Evolutionary conservation across 2,329 filamentous ascomycete species (phyloP), one percentile per base, ranked within the genome.

Genomic region (Aspergillus sp.): DNA sequence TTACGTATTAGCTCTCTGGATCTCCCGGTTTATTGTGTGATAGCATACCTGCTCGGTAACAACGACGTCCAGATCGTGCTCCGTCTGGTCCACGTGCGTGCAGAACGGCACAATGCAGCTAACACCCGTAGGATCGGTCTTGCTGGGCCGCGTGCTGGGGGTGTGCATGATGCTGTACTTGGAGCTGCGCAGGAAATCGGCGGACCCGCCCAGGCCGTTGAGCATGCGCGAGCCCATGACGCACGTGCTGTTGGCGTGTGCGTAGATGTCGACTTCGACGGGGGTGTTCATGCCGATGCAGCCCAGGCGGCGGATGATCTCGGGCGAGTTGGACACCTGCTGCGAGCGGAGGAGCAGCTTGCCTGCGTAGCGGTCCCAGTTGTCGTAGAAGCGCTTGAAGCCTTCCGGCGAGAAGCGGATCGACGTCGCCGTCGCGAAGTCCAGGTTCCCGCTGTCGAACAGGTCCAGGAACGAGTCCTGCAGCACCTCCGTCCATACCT

Each of bases 151-250:
- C 1, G 82, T 80, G 13, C 77, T 83, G 1, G 86, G 86, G 1
- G 86, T 93, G 69, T 93, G 86, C 86, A 93, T 93, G 69, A 93
- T 93, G 50, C 74, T 80, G 71, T 93, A 86, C 63, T 89, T 89
- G 39, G 80, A 64, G 48, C 66, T 77, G 36, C 84, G 76, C 36
- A 91, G 67, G 72, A 91, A 91, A 55, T 91, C 84, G 32, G 83
- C 83, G 2, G 77, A 82, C 3, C 84, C 84, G 30, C 84, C 84
- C 5, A 91, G 75, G 8, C 84, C 84, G 66, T 89, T 89, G 39
- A 91, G 72, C 82, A 89, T 91, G 36, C 86, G 79, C 40, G 74
- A 80, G 43, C 86, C 86, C 78, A 91, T 86, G 14, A 93, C 86
- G 53, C 82, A 88, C 34, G 86, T 93, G 40, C 74, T 80, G 74